phyloP scores from a whole-genome alignment of 352 stramenopile species.

The Plasmopara muralis region DNA sequence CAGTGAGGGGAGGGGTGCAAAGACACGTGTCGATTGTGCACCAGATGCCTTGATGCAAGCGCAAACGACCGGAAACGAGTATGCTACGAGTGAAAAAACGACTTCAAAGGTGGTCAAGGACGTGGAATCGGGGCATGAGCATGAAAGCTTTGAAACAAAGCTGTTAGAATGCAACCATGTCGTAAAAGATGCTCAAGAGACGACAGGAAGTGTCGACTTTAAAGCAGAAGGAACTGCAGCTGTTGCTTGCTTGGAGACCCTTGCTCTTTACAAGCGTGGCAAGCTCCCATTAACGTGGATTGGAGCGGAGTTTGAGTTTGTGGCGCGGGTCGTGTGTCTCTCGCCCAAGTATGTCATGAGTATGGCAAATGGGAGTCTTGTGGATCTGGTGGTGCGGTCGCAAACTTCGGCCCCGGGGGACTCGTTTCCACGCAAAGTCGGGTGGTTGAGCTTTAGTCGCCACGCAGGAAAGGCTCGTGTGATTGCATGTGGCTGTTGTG shows the following conservation, averaged over 20 bases:
- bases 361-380: slow-evolving; percentile 27
- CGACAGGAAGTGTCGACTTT: too few relatives aligned
- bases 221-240: not conserved
- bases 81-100: too few relatives aligned
- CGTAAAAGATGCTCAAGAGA: too few relatives aligned
- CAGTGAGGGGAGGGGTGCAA: too few relatives aligned
- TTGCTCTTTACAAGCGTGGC: slow-evolving; percentile 23
- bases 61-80: too few relatives aligned
- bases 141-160: too few relatives aligned
- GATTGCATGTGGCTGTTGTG: slow-evolving; percentile 21
- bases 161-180: too few relatives aligned
- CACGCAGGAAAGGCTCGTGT: not conserved
- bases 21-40: too few relatives aligned
- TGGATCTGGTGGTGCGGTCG: slow-evolving; percentile 16
- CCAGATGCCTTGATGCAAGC: too few relatives aligned
- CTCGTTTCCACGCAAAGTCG: slow-evolving; percentile 26
- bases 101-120: too few relatives aligned
- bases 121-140: too few relatives aligned
- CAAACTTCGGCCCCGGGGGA: slow-evolving; percentile 14
- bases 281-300: slow-evolving; percentile 6
- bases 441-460: slow-evolving; percentile 22
- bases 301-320: slow-evolving; percentile 10
- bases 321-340: slow-evolving; percentile 24
- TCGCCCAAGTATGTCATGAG: slow-evolving; percentile 28
- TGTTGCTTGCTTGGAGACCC: slow-evolving; percentile 5